Evolutionary conservation across 78 protist species (phyloP).

Genomic region (Trichosphaerium sp.): DNA sequence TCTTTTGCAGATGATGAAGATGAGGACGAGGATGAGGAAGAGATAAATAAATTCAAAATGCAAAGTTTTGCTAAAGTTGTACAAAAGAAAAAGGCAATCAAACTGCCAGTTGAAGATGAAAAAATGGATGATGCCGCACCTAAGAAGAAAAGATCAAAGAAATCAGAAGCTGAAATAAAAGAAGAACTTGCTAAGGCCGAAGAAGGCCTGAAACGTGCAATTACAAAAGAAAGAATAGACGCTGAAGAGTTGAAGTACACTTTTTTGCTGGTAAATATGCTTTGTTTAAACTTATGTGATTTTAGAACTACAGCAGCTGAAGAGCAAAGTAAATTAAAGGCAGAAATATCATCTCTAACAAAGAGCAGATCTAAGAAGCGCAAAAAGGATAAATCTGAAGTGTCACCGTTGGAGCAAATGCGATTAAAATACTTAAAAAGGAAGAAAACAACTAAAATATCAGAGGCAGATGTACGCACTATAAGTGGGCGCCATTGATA

Average conservation of each 20-base stretch:
- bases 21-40: slow-evolving; percentile 10
- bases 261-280: neutral
- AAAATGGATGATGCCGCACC: too few relatives aligned
- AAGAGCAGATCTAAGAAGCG: neutral
- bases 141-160: neutral
- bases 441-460: slow-evolving; percentile 5
- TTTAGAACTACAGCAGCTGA: slow-evolving; percentile 1
- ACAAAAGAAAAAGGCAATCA: too few relatives aligned
- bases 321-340: neutral
- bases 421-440: neutral
- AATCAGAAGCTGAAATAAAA: neutral
- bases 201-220: too few relatives aligned
- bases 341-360: neutral
- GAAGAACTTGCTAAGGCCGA: too few relatives aligned
- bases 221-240: too few relatives aligned
- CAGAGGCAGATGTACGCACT: slow-evolving; percentile 11
- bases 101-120: too few relatives aligned
- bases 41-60: neutral
- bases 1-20: slow-evolving; percentile 64
- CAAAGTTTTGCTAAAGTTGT: neutral
- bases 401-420: slow-evolving; percentile 3
- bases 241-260: neutral
- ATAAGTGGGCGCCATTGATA: too few relatives aligned
- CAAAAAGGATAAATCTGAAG: slow-evolving; percentile 9
- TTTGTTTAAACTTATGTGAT: neutral